phyloP scores from a whole-genome alignment of 108 stramenopile species.

The Seminavis robusta region DNA sequence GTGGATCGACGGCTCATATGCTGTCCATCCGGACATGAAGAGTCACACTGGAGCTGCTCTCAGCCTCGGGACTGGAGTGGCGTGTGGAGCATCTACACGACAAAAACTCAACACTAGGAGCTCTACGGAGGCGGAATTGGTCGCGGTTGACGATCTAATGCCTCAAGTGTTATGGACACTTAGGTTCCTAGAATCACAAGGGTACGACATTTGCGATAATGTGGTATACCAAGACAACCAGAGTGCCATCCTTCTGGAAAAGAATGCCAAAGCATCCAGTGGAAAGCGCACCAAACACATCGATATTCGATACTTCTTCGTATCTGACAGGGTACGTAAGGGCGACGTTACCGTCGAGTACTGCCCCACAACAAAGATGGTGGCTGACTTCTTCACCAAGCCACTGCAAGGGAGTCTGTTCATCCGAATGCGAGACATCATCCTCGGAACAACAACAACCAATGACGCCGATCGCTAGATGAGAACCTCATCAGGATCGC shows the following conservation, averaged over 20 bases:
- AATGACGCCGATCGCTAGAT: too few relatives aligned
- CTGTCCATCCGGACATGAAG: constrained; percentile 14
- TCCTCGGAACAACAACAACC: constrained; percentile 27
- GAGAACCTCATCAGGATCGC: too few relatives aligned
- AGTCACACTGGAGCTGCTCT: constrained; percentile 38
- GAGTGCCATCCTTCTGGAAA: constrained; percentile 50
- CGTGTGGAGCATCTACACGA: constrained; percentile 13
- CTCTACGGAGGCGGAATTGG: constrained; percentile 47
- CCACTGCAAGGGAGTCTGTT: constrained; percentile 44
- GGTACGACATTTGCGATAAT: constrained; percentile 25
- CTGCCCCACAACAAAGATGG: constrained; percentile 51
- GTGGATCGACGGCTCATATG: constrained; percentile 47
- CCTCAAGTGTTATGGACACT: constrained; percentile 41
- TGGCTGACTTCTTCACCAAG: constrained; percentile 53
- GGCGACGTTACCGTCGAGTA: constrained; percentile 18
- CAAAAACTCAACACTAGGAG: constrained; percentile 38
- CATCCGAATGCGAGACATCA: constrained; percentile 19
- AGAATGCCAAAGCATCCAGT: constrained; percentile 35
- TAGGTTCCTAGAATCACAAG: constrained; percentile 42
- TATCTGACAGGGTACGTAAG: constrained; percentile 27
- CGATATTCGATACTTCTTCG: constrained; percentile 45
- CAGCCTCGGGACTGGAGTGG: constrained; percentile 35
- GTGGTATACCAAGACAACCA: constrained; percentile 46
- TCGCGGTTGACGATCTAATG: constrained; percentile 38
- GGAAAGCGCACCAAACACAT: constrained; percentile 47